Evolutionary conservation across 306 rosid genomes (phyloP).

Genomic region (Parietaria judaica): DNA sequence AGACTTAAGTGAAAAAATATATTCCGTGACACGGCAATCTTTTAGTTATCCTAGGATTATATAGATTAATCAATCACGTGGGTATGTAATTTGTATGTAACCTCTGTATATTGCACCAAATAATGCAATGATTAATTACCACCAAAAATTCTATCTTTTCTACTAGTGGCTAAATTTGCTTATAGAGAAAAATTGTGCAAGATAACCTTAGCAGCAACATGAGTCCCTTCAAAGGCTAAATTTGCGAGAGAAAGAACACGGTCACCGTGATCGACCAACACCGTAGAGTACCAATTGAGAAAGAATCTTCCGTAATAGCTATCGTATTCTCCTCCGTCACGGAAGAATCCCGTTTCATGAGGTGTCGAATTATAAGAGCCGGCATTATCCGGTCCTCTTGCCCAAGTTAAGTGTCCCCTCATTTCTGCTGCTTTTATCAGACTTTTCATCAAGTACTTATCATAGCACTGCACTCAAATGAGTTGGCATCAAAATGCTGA

Average conservation of each 20-base stretch:
- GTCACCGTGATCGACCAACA: conserved; percentile 66
- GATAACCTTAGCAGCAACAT: conserved; percentile 65
- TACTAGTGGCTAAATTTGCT: too few relatives aligned
- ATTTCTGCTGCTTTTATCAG: conserved; percentile 64
- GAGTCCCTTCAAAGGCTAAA: conserved; percentile 68
- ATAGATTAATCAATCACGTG: too few relatives aligned
- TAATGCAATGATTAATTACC: too few relatives aligned
- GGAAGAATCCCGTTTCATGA: conserved; percentile 72
- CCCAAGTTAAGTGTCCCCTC: conserved; percentile 73
- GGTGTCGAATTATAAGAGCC: conserved; percentile 76
- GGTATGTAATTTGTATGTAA: too few relatives aligned
- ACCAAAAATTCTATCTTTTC: too few relatives aligned
- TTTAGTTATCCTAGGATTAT: too few relatives aligned
- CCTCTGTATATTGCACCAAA: too few relatives aligned
- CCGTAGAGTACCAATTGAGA: conserved; percentile 72
- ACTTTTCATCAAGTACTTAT: conserved; percentile 57
- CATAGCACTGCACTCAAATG: conserved; percentile 56
- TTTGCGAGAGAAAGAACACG: conserved; percentile 66
- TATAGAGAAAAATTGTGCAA: neutral
- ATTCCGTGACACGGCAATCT: too few relatives aligned
- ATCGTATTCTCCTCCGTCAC: conserved; percentile 85
- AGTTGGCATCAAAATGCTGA: conserved; percentile 11
- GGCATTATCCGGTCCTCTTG: conserved; percentile 71
- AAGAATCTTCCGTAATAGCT: conserved; percentile 85
- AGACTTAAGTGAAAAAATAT: too few relatives aligned